Evolutionary conservation across 257 asterid genomes (phyloP).

Genomic region (Lantana camara): DNA sequence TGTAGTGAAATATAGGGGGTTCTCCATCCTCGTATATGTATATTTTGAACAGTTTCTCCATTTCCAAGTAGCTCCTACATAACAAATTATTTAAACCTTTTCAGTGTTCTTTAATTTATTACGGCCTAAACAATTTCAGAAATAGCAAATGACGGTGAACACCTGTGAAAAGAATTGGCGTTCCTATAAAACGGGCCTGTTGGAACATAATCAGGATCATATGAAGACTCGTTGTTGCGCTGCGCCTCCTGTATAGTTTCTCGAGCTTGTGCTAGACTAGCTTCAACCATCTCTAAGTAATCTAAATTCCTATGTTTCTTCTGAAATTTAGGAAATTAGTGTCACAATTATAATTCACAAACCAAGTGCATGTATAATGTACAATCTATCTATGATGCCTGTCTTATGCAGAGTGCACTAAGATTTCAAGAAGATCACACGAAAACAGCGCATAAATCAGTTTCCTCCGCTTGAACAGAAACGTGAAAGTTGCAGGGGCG

Average conservation of each 20-base stretch:
- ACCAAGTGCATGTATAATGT: too few species aligned
- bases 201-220: conserved; percentile 57
- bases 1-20: conserved; percentile 60
- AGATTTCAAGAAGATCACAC: neutral
- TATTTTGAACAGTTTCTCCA: conserved; percentile 57
- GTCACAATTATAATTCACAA: too few species aligned
- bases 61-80: conserved; percentile 64
- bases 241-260: conserved; percentile 38
- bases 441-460: neutral
- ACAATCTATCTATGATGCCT: neutral
- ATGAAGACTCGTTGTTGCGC: conserved; percentile 35
- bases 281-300: conserved; percentile 51
- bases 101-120: too few species aligned
- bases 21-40: conserved; percentile 66
- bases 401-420: neutral
- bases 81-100: conserved; percentile 35
- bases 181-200: conserved; percentile 47
- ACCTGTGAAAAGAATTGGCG: conserved; percentile 53
- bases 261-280: conserved; percentile 50
- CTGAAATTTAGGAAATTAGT: neutral
- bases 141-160: neutral
- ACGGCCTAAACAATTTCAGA: too few species aligned
- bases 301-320: conserved; percentile 18
- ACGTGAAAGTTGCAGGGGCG: neutral
- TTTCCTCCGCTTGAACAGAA: too few species aligned